A percentile compares a stretch with the other conserved stretches of the same genome.
Conservation (phyloP, 1,284 basidiomycete species). For the Fistulinella staudtii region DNA sequence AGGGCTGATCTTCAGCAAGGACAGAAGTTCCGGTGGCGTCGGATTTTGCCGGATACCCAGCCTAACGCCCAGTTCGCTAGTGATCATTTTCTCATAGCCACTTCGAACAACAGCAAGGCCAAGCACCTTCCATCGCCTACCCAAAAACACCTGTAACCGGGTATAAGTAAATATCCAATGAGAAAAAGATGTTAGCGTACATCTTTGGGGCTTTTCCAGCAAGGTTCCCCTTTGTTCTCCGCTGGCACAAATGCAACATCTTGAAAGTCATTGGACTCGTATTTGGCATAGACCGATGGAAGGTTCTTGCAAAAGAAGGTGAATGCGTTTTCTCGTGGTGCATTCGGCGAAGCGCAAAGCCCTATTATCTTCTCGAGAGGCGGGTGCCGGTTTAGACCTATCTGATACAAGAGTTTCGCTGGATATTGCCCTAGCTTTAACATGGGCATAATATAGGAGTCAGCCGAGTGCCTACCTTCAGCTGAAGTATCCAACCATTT, state of each 20-base stretch:
- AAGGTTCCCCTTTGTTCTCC: slow-evolving; percentile 39
- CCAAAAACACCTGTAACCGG: slow-evolving; percentile 61
- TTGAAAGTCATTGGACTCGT: slow-evolving; percentile 48
- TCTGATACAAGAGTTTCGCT: slow-evolving; percentile 58
- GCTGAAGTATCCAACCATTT: slow-evolving; percentile 73
- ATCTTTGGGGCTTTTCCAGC: slow-evolving; percentile 63
- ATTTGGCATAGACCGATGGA: slow-evolving; percentile 55
- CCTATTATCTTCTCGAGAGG: slow-evolving; percentile 62
- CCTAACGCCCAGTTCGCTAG: slow-evolving; percentile 66
- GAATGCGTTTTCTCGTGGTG: slow-evolving; percentile 52
- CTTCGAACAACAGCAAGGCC: slow-evolving; percentile 66
- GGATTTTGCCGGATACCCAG: slow-evolving; percentile 75
- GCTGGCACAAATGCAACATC: slow-evolving; percentile 78
- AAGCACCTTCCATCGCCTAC: slow-evolving; percentile 62
- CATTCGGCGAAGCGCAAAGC: slow-evolving; percentile 56
- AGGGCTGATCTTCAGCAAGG: slow-evolving; percentile 55
- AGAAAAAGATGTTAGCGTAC: slow-evolving; percentile 35
- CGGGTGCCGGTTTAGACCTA: slow-evolving; percentile 74
- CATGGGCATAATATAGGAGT: neutral
- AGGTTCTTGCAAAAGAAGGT: slow-evolving; percentile 74
- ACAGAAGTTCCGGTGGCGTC: slow-evolving; percentile 56
- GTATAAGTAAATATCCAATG: neutral
- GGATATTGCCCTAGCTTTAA: neutral
- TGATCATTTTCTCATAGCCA: slow-evolving; percentile 45
- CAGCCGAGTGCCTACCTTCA: slow-evolving; percentile 60